Base-by-base conservation (phyloP, 345 rosid genomes). In the Gossypium herbaceum region DNA sequence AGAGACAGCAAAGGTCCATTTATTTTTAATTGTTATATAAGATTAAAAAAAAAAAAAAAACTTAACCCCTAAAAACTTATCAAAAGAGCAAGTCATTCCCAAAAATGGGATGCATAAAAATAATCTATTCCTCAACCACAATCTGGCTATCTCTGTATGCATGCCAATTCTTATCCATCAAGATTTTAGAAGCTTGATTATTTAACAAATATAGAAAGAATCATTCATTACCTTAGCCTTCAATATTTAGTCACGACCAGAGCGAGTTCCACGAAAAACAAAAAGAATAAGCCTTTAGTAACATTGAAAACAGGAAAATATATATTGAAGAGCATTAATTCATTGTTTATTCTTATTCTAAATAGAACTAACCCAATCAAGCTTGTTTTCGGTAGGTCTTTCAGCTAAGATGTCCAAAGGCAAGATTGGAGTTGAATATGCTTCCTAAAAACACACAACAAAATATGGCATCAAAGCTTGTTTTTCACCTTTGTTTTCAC, bases 381-480 rank as follows among this genome's bases (percentile, higher is more conserved):
- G 55, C 75, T 80, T 83, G 75, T 92, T 82, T 79, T 83, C 94
- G 17, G 92, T 91, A 75, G 89, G 85, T 83, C 85, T 88, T 45
- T 92, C 98, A 1, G 98, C 97, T 59, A 91, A 98, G 73, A 96
- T 72, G 76, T 96, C 97, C 9, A 93, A 82, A 62, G 99, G 97
- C 78, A 88, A 76, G 9, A 93, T 79, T 12, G 98, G 97, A 69
- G 91, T 93, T 73, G 99, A 89, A 79, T 86, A 89, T 2, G 97
- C 96, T 80, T 84, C 86, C 98, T 93, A 83, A 16, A 80, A 77
- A 73, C 72, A 75, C n/a, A 75, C 43, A 68, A 55, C 73, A 15
- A n/a, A 52, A 12, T 9, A 24, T 7, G 75, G 24, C 39, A 63
- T n/a, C 44, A 48, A 62, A 60, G 50, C 50, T 72, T 56, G 64